phyloP scores from a whole-genome alignment of 108 stramenopile species.

The Asterionellopsis glacialis region DNA sequence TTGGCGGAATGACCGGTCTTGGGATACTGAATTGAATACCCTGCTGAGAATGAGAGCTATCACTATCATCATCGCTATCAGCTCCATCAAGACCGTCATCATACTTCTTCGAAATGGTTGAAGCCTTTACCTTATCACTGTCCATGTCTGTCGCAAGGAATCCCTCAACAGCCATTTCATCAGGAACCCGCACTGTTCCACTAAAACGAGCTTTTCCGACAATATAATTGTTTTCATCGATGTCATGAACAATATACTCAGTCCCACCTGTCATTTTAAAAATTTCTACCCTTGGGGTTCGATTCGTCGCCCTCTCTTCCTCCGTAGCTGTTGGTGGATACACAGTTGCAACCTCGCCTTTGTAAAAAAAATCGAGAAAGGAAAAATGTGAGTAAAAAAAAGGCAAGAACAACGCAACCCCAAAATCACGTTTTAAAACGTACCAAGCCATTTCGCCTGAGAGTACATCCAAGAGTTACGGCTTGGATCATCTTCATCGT shows the following conservation, averaged over 20 bases:
- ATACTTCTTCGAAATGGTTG: neutral
- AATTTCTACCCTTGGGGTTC: slow-evolving; percentile 48
- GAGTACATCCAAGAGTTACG: slow-evolving; percentile 31
- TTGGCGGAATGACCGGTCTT: slow-evolving; percentile 32
- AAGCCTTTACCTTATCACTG: too few relatives aligned
- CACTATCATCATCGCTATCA: neutral
- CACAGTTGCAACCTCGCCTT: slow-evolving; percentile 56
- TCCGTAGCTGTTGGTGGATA: slow-evolving; percentile 43
- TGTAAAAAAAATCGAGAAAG: neutral
- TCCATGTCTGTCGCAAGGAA: slow-evolving; percentile 21
- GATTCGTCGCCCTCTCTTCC: slow-evolving; percentile 34
- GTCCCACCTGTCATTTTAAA: slow-evolving; percentile 74
- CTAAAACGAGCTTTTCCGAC: slow-evolving; percentile 65
- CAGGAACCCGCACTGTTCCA: slow-evolving; percentile 67
- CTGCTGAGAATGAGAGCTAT: neutral
- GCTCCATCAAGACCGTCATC: neutral
- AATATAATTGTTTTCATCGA: slow-evolving; percentile 60
- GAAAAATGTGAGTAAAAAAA: too few relatives aligned
- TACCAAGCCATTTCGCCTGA: slow-evolving; percentile 32
- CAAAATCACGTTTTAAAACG: too few relatives aligned
- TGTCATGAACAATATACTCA: slow-evolving; percentile 69
- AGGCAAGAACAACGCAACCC: neutral
- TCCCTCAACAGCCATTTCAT: slow-evolving; percentile 67
- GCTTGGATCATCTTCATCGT: slow-evolving; percentile 7
- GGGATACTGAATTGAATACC: slow-evolving; percentile 6